These are phyloP conservation scores for Lactuca sativa DNA, from an alignment of 129 eudicot species.

Conservation along the genomic window DNA sequence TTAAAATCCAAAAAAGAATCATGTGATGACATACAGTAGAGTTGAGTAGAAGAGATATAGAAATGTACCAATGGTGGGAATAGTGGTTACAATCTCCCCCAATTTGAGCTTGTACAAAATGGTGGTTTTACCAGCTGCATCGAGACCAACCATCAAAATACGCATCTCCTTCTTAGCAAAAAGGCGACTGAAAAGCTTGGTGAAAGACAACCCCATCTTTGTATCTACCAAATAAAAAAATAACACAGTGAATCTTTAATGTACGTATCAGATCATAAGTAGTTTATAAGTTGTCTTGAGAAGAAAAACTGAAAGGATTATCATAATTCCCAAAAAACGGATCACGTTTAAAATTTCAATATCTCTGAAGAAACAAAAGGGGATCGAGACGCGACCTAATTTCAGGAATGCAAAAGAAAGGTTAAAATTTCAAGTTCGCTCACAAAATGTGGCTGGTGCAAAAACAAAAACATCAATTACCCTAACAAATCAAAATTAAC, in stretches of 20 bases:
- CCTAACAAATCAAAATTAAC: neutral
- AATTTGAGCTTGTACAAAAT: constrained; percentile 52
- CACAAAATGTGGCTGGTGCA: neutral
- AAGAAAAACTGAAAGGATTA: too few species aligned
- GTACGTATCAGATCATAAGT: neutral
- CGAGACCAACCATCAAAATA: constrained; percentile 55
- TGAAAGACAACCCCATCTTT: constrained; percentile 52
- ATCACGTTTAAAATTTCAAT: neutral
- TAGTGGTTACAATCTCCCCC: constrained; percentile 53
- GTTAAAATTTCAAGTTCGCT: neutral
- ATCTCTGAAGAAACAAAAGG: neutral
- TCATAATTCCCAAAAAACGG: too few species aligned
- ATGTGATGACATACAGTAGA: neutral
- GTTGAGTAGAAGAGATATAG: neutral
- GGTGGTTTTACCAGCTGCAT: constrained; percentile 61
- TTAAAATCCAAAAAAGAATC: neutral
- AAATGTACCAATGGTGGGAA: constrained; percentile 49
- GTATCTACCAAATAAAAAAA: constrained; percentile 12
- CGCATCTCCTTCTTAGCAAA: constrained; percentile 52
- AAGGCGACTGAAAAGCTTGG: constrained; percentile 48
- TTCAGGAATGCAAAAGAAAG: neutral
- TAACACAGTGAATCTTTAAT: neutral
- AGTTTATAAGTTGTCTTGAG: neutral
- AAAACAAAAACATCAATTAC: neutral
- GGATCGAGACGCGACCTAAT: neutral